Base-by-base conservation (phyloP, 1,284 basidiomycete species). In the Heterobasidion irregulare region DNA sequence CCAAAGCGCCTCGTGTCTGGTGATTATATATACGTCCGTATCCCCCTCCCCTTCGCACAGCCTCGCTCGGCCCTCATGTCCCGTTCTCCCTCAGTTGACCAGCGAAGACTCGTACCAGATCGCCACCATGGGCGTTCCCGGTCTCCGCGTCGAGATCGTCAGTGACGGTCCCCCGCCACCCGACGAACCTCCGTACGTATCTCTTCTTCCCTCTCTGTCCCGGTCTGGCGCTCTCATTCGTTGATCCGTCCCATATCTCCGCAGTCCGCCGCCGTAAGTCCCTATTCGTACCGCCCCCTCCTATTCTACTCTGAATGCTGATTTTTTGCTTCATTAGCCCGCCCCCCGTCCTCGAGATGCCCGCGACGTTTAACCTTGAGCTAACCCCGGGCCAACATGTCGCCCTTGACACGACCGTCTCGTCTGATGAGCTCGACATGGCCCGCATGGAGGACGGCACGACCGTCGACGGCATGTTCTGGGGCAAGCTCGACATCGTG, bases 381-480 rank as follows among this genome's bases (percentile, higher is more conserved):
- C 78, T 92, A 38, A 69, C 72, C 3, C 89, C 86, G 2, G 86
- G 86, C 13, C 86, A 88, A 67, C 75, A 79, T 53, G 83, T 91
- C 55, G 85, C 82, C 4, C 76, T 92, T 19, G 89, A 91, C 62
- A 87, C 86, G 1, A 83, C 78, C 13, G 77, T 90, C 47, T 77
- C 78, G 50, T 91, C 89, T 8, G 79, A 78, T 55, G 88, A 91
- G 61, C 75, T 90, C 36, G 89, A 92, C 65, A 91, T 92, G 89
- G 83, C 89, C 2, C 80, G 86, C 53, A 89, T 89, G 85, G 89
- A 92, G 59, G 89, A 92, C 61, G 89, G 89, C 2, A 91, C 87
- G 9, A 75, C 82, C 26, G 89, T 92, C 19, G 89, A 88, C 53
- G 89, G 89, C 47, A 72, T 78, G 66, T 92, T 91, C 71, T 91